Evolutionary conservation across 1,139 yeast genomes (phyloP).

Genomic region (Hansenula sp.): DNA sequence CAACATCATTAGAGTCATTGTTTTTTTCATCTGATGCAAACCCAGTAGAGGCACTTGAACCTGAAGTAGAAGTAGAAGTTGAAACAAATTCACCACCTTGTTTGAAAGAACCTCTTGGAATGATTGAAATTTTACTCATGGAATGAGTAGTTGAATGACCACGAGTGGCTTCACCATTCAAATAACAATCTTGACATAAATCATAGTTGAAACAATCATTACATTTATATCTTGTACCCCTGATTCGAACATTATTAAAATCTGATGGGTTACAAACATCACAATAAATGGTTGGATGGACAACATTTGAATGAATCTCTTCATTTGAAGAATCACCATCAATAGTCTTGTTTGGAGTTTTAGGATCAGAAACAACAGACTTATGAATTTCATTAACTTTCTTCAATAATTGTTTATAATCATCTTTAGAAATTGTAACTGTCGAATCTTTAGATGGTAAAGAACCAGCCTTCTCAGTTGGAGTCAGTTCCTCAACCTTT

Average conservation of each 20-base stretch:
- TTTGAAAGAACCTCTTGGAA: slow-evolving; percentile 9
- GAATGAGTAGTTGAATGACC: slow-evolving; percentile 27
- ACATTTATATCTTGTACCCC: slow-evolving; percentile 53
- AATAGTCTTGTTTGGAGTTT: neutral
- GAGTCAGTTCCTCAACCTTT: neutral
- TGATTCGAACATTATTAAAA: slow-evolving; percentile 26
- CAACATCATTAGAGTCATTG: neutral
- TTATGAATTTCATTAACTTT: slow-evolving; percentile 8
- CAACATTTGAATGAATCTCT: neutral
- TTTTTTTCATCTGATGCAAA: neutral
- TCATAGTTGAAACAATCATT: slow-evolving; percentile 53
- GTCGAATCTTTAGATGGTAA: neutral
- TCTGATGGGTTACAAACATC: slow-evolving; percentile 36
- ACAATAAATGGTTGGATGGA: slow-evolving; percentile 32
- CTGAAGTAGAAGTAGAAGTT: too few relatives aligned
- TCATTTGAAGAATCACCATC: neutral
- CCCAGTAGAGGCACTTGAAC: too few relatives aligned
- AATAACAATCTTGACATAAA: slow-evolving; percentile 50
- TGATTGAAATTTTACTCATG: slow-evolving; percentile 24
- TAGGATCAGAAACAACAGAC: neutral
- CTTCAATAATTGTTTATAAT: neutral
- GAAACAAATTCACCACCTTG: too few relatives aligned
- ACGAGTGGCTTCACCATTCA: slow-evolving; percentile 16
- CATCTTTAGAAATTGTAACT: neutral
- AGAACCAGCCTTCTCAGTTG: neutral